These are phyloP conservation scores for Diaporthe sp. DNA, from an alignment of 2,329 filamentous ascomycete species.

Conservation along the genomic window DNA sequence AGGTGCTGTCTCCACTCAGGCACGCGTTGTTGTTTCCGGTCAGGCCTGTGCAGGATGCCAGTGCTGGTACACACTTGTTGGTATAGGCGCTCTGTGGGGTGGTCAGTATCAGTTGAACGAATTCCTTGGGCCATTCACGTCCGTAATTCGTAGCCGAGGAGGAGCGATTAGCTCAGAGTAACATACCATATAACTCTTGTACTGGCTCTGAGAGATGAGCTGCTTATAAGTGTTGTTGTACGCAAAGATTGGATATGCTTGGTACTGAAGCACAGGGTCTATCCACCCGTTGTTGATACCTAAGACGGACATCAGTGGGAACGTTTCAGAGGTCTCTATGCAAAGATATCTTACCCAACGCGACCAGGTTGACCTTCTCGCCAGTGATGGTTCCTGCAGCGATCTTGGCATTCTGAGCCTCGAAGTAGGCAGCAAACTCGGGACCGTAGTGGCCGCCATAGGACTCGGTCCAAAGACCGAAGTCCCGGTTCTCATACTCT, in stretches of 20 bases:
- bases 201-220: slow-evolving; percentile 43
- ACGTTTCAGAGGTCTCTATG: neutral
- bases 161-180: no score
- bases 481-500: slow-evolving; percentile 70
- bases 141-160: neutral
- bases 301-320: neutral
- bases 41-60: slow-evolving; percentile 42
- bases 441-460: slow-evolving; percentile 74
- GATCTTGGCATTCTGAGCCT: slow-evolving; percentile 70
- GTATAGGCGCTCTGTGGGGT: slow-evolving; percentile 41
- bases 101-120: neutral
- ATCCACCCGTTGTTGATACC: slow-evolving; percentile 71
- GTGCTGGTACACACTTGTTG: slow-evolving; percentile 45
- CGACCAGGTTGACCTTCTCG: slow-evolving; percentile 63
- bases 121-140: neutral
- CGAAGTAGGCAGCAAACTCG: slow-evolving; percentile 67
- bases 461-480: slow-evolving; percentile 67
- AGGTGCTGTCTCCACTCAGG: slow-evolving; percentile 46
- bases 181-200: slow-evolving; percentile 37
- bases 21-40: slow-evolving; percentile 51
- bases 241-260: slow-evolving; percentile 59
- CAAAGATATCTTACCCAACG: slow-evolving; percentile 52
- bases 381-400: slow-evolving; percentile 55
- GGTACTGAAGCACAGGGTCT: slow-evolving; percentile 60
- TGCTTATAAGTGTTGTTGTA: slow-evolving; percentile 59